Conservation (phyloP, 2,329 filamentous ascomycete species). For the Zymoseptoria ardabiliae region DNA sequence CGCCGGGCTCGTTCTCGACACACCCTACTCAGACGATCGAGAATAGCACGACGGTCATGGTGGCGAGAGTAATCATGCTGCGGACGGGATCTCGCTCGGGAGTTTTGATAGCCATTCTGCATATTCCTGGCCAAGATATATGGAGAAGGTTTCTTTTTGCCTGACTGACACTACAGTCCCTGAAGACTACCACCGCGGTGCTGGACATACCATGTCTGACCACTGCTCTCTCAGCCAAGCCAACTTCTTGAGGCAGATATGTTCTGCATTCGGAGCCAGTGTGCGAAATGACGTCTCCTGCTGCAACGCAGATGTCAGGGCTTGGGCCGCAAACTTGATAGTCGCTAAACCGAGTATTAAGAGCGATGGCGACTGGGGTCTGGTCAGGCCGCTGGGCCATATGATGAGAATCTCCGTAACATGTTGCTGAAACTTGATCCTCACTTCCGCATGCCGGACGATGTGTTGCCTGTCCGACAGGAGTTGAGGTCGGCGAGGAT, state of each 20-base stretch:
- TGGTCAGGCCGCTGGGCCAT: background rate
- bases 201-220: constrained; percentile 40
- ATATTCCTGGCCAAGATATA: constrained; percentile 14
- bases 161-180: constrained; percentile 31
- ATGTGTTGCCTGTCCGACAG: constrained; percentile 5
- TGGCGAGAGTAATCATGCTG: constrained; percentile 23
- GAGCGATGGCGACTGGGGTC: background rate
- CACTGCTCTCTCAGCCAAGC: constrained; percentile 39
- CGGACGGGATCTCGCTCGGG: constrained; percentile 20
- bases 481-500: background rate
- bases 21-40: constrained; percentile 21
- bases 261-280: constrained; percentile 31
- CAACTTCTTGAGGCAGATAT: constrained; percentile 33
- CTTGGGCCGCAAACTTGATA: background rate
- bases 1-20: constrained; percentile 28
- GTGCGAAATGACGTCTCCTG: background rate
- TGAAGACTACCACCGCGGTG: constrained; percentile 32
- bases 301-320: background rate
- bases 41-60: constrained; percentile 22
- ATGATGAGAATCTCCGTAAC: background rate
- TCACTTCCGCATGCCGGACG: constrained; percentile 27
- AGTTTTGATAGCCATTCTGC: constrained; percentile 14
- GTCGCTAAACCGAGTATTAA: background rate
- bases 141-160: constrained; percentile 22
- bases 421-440: constrained; percentile 21